Base-by-base conservation (phyloP, 768 basidiomycete genomes). In the Pluteus cervinus region DNA sequence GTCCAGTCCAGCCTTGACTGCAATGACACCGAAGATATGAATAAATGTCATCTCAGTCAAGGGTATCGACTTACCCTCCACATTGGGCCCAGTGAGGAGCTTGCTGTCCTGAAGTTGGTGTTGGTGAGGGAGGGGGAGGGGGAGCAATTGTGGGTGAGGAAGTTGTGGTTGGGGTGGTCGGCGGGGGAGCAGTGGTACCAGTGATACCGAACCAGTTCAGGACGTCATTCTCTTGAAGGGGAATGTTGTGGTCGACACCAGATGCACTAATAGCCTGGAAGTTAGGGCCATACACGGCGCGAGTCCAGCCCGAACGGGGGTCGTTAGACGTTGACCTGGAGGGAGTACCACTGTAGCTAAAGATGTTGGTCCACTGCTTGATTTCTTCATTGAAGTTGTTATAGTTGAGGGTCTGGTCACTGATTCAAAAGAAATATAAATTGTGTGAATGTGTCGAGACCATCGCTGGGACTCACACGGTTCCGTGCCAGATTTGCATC, bases 311-410 rank as follows among this genome's bases (percentile, higher is more conserved):
- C 21, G 59, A 51, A 9, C 58, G 39, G 7, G 73, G 73, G 16
- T 60, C 63, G 49, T 69, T 70, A 29, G 56, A 46, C 36, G 60
- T 52, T 32, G 57, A 63, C 6, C 61, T 53, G 8, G 55, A 52
- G 1, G 73, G 61, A 4, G 69, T 72, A 24, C 48, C 48, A 40
- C 58, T 59, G 47, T 65, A 61, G 5, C 68, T 67, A 44, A 75
- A 71, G 29, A 78, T 63, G 43, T 70, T 73, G 21, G 71, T 73
- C 75, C 75, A 76, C 47, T 76, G 62, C 49, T 73, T 71, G 47
- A 76, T 58, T 35, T 63, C 70, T 53, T 76, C 69, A 18, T 46
- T 56, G 50, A 67, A 74, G 60, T 76, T 75, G 36, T 62, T 54
- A 30, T 64, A 66, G 56, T 64, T 66, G 35, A 77, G 62, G 3